Evolutionary conservation across 768 basidiomycete genomes (phyloP).

Genomic region (Tremella fuciformis): DNA sequence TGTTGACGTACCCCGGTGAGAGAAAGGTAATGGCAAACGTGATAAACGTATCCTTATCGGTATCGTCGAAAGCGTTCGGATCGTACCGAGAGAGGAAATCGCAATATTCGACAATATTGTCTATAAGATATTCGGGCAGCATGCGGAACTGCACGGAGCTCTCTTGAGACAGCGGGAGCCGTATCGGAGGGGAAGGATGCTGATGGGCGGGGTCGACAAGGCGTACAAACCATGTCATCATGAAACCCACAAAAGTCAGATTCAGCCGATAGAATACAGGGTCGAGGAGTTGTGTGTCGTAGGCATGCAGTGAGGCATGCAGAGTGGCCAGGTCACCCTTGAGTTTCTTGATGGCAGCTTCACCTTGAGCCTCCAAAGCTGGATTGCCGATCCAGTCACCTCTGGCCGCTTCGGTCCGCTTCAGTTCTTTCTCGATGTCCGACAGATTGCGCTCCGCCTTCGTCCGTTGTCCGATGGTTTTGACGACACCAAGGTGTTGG

Average conservation of each 20-base stretch:
- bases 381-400: slow-evolving; percentile 76
- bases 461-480: slow-evolving; percentile 72
- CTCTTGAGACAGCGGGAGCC: slow-evolving; percentile 78
- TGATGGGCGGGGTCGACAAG: slow-evolving; percentile 74
- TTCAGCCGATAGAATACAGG: slow-evolving; percentile 76
- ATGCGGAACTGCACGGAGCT: slow-evolving; percentile 80
- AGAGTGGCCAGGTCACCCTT: slow-evolving; percentile 75
- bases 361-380: slow-evolving; percentile 70
- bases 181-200: slow-evolving; percentile 70
- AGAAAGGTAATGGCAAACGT: slow-evolving; percentile 87
- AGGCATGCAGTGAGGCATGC: slow-evolving; percentile 71
- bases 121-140: slow-evolving; percentile 88
- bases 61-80: slow-evolving; percentile 76
- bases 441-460: slow-evolving; percentile 52
- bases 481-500: slow-evolving; percentile 83
- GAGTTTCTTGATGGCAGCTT: slow-evolving; percentile 70
- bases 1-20: slow-evolving; percentile 97
- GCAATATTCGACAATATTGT: slow-evolving; percentile 87
- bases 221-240: slow-evolving; percentile 90
- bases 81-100: slow-evolving; percentile 74
- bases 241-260: slow-evolving; percentile 79
- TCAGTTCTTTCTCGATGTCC: slow-evolving; percentile 71
- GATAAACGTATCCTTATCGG: slow-evolving; percentile 81
- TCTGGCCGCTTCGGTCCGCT: slow-evolving; percentile 68
- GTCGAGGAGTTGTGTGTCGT: slow-evolving; percentile 79